Conservation (phyloP, 495 filamentous ascomycete genomes). For the Podospora pseudocomata region DNA sequence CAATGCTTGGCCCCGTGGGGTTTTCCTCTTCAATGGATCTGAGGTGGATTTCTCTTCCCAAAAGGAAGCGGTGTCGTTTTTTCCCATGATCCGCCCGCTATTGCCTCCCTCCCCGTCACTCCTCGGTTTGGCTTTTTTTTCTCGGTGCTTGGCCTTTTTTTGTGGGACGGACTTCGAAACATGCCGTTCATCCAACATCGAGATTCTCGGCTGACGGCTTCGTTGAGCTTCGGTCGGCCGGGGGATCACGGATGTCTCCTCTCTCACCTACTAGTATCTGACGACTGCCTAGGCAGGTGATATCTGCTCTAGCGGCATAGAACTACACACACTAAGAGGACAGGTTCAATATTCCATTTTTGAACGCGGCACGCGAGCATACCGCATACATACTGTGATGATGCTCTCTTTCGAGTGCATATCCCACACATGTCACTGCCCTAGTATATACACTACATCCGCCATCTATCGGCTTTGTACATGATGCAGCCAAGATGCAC, state of each 20-base stretch:
- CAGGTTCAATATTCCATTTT: neutral
- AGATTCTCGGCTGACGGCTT: neutral
- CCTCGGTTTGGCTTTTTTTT: neutral
- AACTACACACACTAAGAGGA: too few relatives aligned
- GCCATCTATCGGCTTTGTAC: neutral
- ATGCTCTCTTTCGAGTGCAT: neutral
- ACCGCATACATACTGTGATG: neutral
- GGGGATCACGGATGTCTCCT: neutral
- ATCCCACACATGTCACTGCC: too few relatives aligned
- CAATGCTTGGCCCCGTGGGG: slow-evolving; percentile 11
- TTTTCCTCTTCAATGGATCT: neutral
- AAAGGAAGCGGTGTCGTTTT: neutral
- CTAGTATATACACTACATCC: neutral
- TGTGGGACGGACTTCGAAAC: neutral
- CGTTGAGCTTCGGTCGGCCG: neutral
- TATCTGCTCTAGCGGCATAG: too few relatives aligned
- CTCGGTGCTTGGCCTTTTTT: neutral
- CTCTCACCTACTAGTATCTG: neutral
- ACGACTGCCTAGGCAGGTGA: too few relatives aligned
- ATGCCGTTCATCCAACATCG: neutral
- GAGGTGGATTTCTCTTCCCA: neutral
- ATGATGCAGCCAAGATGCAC: neutral
- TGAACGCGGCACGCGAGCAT: neutral
- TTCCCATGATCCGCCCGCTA: neutral
- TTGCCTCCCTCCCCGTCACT: neutral